phyloP scores from a whole-genome alignment of 2,329 filamentous ascomycete species.

The Colletotrichum sp. region DNA sequence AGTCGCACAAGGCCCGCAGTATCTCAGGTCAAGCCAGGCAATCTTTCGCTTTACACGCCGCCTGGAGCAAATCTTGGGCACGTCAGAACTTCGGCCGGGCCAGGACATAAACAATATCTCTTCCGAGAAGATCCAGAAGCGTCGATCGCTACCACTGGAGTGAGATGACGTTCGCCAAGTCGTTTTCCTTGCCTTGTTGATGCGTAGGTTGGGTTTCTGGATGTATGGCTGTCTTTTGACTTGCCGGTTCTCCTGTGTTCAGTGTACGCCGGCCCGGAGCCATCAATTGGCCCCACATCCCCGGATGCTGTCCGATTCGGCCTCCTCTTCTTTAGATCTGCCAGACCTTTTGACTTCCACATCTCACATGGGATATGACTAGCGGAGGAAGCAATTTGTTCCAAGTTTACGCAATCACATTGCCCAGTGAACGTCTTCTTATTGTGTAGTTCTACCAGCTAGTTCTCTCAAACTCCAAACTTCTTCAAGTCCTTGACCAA shows the following conservation, averaged over 20 bases:
- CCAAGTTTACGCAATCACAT: neutral
- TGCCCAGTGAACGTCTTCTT: neutral
- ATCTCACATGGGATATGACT: neutral
- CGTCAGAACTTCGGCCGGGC: neutral
- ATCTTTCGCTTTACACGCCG: neutral
- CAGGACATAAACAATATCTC: neutral
- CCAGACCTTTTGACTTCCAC: neutral
- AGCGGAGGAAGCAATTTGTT: fast-evolving
- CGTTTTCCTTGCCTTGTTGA: neutral
- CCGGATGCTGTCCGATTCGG: neutral
- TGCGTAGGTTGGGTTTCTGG: neutral
- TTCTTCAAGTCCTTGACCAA: conserved; percentile 46
- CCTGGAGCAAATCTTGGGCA: neutral
- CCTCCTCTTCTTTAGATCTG: neutral
- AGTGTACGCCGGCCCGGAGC: neutral
- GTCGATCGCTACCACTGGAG: neutral
- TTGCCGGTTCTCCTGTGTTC: neutral
- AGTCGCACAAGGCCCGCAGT: neutral
- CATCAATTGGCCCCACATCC: neutral
- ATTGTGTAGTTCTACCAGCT: neutral
- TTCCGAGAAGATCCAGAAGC: neutral
- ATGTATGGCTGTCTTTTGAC: neutral
- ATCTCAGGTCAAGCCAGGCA: neutral
- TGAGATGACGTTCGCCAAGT: neutral
- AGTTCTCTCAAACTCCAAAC: conserved; percentile 26